Base-by-base conservation (phyloP, 2,329 filamentous ascomycete genomes). In the Talaromyces sp. region DNA sequence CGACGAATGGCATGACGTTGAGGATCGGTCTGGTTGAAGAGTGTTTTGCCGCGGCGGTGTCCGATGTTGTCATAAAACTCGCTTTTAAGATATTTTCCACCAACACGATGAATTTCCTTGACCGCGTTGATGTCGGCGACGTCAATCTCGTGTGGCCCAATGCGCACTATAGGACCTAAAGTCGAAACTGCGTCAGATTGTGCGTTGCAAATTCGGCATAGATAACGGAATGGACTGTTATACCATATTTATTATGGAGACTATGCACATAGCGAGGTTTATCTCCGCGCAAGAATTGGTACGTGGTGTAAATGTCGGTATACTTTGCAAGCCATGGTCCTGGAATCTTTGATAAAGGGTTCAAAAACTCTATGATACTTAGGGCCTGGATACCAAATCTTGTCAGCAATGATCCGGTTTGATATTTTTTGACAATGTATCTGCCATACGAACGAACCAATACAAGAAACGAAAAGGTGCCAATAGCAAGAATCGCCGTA, bases 1-100 rank as follows among this genome's bases (percentile, higher is more conserved):
- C 80, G 75, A 26, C 74, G 71, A 2, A 68, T 67, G 7, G 76
- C 70, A 65, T 82, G 76, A 32, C 71, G 70, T 2, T 75, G 67
- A 1, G 74, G 63, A 50, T 82, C 71, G 0, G 61, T 70, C 2
- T 77, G 78, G 21, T 63, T 74, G 66, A 82, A 81, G 32, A 81
- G 29, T 35, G 66, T 76, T 29, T 70, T 51, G 19, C 62, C 54
- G 21, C 61, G 41, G 3, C 64, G 59, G 6, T 61, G 43, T 0
- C 63, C 64, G 7, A 74, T 54, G 0, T 57, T 59, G 29, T 62
- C 58, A 60, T 77, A 77, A 56, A 67, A 76, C 0, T 62, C 48
- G 0, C 69, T 66, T 56, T 78, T 77, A 14, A 66, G 58, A 46
- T 70, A 77, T 6, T 67, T 65, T 3, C 65, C 67, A 9, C 69